Conservation (phyloP, 1,139 yeast species). For the Yamadazyma sp. region DNA sequence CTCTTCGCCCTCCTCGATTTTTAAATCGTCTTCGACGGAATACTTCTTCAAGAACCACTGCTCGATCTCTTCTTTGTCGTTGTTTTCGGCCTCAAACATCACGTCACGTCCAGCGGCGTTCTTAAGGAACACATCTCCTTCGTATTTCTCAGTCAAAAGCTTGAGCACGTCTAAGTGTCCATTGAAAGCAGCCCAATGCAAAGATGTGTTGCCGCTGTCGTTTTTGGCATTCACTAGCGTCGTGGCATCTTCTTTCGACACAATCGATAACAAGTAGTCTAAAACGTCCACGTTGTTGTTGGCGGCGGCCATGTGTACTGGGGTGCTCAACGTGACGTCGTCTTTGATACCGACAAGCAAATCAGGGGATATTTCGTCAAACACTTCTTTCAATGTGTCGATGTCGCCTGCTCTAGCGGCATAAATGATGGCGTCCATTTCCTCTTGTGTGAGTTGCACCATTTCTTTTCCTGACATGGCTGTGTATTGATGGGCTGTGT, state of each 20-base stretch:
- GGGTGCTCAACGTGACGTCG: slow-evolving; percentile 65
- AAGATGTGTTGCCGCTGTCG: slow-evolving; percentile 85
- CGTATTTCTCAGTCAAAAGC: slow-evolving; percentile 66
- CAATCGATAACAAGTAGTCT: slow-evolving; percentile 54
- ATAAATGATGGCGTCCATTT: slow-evolving; percentile 74
- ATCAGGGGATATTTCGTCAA: slow-evolving; percentile 58
- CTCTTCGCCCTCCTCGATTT: slow-evolving; percentile 44
- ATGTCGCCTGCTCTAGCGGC: slow-evolving; percentile 89
- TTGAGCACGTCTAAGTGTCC: slow-evolving; percentile 78
- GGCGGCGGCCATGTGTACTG: slow-evolving; percentile 93
- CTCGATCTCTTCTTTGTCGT: slow-evolving; percentile 63
- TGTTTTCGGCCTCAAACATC: slow-evolving; percentile 84
- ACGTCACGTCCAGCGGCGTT: slow-evolving; percentile 80
- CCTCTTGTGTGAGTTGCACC: slow-evolving; percentile 57
- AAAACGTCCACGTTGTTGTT: slow-evolving; percentile 83
- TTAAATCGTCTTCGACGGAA: slow-evolving; percentile 62
- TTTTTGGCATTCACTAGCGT: slow-evolving; percentile 58
- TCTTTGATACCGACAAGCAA: slow-evolving; percentile 57
- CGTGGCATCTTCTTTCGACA: slow-evolving; percentile 45
- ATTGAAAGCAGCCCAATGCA: slow-evolving; percentile 93
- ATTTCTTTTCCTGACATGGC: slow-evolving; percentile 19
- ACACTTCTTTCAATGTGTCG: slow-evolving; percentile 67
- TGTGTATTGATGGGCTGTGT: too few species aligned
- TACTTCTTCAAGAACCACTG: slow-evolving; percentile 71
- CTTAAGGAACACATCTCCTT: slow-evolving; percentile 78